phyloP scores from a whole-genome alignment of 768 basidiomycete genomes.

The Scleroderma bovista region DNA sequence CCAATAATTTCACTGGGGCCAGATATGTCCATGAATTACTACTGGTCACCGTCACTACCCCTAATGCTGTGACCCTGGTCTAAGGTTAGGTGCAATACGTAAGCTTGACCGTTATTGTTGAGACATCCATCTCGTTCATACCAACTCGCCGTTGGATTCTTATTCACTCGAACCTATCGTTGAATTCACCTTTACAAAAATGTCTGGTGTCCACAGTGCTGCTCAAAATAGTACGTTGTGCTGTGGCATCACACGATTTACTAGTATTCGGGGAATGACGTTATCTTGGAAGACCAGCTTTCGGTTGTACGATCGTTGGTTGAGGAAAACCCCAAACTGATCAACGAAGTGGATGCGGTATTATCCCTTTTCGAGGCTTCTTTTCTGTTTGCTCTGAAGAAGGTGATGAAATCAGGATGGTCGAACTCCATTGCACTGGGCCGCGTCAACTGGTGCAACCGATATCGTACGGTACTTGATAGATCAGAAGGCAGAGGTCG shows the following conservation, averaged over 20 bases:
- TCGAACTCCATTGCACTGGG: slow-evolving; percentile 83
- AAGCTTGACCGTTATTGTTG: too few relatives aligned
- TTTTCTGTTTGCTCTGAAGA: accelerated
- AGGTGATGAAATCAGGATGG: slow-evolving; percentile 47
- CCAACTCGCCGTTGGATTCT: too few relatives aligned
- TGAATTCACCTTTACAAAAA: slow-evolving; percentile 9
- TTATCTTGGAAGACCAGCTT: slow-evolving; percentile 49
- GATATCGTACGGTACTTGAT: slow-evolving; percentile 66
- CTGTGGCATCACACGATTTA: neutral
- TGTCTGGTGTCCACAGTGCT: slow-evolving; percentile 57
- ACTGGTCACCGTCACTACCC: too few relatives aligned
- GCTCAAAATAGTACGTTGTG: slow-evolving; percentile 56
- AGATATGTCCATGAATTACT: too few relatives aligned
- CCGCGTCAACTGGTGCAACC: slow-evolving; percentile 65
- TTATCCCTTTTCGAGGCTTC: slow-evolving; percentile 6
- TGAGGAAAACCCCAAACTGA: slow-evolving; percentile 51
- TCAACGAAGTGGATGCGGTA: slow-evolving; percentile 63
- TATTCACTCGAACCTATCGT: too few relatives aligned
- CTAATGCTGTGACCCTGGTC: too few relatives aligned
- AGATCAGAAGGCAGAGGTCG: slow-evolving; percentile 61
- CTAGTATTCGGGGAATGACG: neutral
- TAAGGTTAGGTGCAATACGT: too few relatives aligned
- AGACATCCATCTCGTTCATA: too few relatives aligned
- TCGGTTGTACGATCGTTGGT: slow-evolving; percentile 64
- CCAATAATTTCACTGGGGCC: too few relatives aligned